Conservation (phyloP, 345 rosid species). For the Arabis alpina region DNA sequence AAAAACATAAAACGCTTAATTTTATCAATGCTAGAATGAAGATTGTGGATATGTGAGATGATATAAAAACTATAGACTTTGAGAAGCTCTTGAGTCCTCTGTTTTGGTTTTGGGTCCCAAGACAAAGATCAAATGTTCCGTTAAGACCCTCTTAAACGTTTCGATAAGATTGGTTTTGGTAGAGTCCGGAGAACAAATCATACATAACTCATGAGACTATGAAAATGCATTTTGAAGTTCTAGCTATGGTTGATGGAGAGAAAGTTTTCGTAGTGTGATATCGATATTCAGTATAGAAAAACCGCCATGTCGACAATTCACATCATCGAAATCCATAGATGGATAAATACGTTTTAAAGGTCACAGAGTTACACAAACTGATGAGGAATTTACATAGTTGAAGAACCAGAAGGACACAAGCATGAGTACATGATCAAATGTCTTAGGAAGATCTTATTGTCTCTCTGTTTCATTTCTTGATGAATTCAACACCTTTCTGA, state of each 20-base stretch:
- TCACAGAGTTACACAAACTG: slow-evolving; percentile 23
- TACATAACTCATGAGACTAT: too few relatives aligned
- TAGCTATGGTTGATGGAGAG: too few relatives aligned
- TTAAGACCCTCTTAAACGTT: background rate
- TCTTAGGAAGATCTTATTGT: slow-evolving; percentile 14
- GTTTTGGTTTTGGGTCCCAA: background rate
- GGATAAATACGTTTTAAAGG: slow-evolving; percentile 11
- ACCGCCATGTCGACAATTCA: background rate
- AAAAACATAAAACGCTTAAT: too few relatives aligned
- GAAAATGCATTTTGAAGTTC: too few relatives aligned
- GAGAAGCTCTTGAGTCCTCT: background rate
- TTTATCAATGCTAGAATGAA: too few relatives aligned
- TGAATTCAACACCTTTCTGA: slow-evolving; percentile 70
- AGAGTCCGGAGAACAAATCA: too few relatives aligned
- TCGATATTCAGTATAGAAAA: too few relatives aligned
- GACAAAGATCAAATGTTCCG: background rate
- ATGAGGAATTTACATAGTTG: slow-evolving; percentile 35
- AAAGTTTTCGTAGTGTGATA: too few relatives aligned
- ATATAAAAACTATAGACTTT: too few relatives aligned
- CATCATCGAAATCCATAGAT: slow-evolving; percentile 13
- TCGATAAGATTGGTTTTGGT: background rate
- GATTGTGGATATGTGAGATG: too few relatives aligned
- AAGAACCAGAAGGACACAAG: slow-evolving; percentile 11
- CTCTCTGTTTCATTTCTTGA: slow-evolving; percentile 52
- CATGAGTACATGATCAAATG: slow-evolving; percentile 28